Percentiles rank a stretch among this genome's conserved stretches.
phyloP scores from a whole-genome alignment of 345 rosid species.

The Aegle marmelos region DNA sequence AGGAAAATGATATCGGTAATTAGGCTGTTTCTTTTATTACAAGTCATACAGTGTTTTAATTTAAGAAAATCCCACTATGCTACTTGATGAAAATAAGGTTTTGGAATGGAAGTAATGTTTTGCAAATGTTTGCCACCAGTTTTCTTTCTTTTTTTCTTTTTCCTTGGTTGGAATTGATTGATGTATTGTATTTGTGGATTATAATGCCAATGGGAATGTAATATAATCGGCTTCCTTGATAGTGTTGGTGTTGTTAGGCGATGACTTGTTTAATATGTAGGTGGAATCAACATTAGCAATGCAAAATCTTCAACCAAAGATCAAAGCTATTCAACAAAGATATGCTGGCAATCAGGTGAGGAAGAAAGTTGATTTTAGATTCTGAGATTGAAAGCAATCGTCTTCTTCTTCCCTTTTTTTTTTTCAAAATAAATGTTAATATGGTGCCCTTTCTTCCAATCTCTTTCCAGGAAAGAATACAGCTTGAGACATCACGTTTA shows the following conservation, averaged over 20 bases:
- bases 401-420: background rate
- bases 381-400: background rate
- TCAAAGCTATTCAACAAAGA: constrained; percentile 98
- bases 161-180: background rate
- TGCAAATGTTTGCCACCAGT: background rate
- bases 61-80: background rate
- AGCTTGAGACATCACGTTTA: constrained; percentile 89
- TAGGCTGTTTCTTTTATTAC: background rate
- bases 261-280: constrained; percentile 32
- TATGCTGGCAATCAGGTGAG: constrained; percentile 93
- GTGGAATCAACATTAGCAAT: constrained; percentile 96
- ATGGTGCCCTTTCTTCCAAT: constrained; percentile 7
- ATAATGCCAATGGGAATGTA: background rate
- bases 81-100: background rate
- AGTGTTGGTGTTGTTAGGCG: constrained; percentile 7
- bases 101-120: background rate
- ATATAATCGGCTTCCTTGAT: background rate
- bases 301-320: constrained; percentile 97
- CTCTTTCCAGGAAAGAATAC: constrained; percentile 76
- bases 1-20: background rate
- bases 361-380: constrained; percentile 3
- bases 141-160: background rate
- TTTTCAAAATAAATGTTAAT: background rate
- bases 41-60: background rate
- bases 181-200: background rate